Percentiles rank a stretch among this genome's conserved stretches.
These are phyloP conservation scores for Curvularia spicifera DNA, from an alignment of 2,329 filamentous ascomycete species.

Conservation along the genomic window DNA sequence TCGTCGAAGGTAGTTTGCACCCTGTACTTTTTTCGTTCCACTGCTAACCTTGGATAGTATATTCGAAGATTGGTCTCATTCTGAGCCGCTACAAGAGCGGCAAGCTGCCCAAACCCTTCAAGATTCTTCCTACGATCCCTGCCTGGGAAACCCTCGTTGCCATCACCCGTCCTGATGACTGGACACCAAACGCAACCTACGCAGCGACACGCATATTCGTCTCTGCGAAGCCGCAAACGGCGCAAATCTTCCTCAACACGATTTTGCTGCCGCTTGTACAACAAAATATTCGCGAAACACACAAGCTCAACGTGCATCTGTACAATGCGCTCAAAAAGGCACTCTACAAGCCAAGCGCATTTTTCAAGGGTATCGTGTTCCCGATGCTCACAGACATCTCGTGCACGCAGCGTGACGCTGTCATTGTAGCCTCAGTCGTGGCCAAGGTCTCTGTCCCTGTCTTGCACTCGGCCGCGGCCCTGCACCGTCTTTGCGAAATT, in stretches of 20 bases:
- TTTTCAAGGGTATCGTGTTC: slow-evolving; percentile 96
- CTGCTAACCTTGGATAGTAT: slow-evolving; percentile 61
- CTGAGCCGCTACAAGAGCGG: slow-evolving; percentile 93
- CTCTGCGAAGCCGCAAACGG: slow-evolving; percentile 77
- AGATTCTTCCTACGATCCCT: slow-evolving; percentile 89
- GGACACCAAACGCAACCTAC: slow-evolving; percentile 82
- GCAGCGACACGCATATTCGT: slow-evolving; percentile 93
- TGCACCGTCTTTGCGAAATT: slow-evolving; percentile 93
- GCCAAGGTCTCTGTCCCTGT: slow-evolving; percentile 86
- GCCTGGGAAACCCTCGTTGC: slow-evolving; percentile 89
- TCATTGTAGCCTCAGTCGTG: slow-evolving; percentile 87
- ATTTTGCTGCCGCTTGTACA: slow-evolving; percentile 90
- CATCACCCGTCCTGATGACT: slow-evolving; percentile 79
- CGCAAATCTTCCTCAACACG: slow-evolving; percentile 84
- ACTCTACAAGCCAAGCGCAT: slow-evolving; percentile 91
- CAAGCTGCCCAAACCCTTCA: slow-evolving; percentile 97
- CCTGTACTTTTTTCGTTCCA: neutral
- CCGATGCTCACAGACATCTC: slow-evolving; percentile 83
- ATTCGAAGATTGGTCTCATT: slow-evolving; percentile 88
- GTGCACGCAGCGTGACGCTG: slow-evolving; percentile 91
- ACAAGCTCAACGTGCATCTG: slow-evolving; percentile 93
- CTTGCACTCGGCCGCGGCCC: slow-evolving; percentile 86
- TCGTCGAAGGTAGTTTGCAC: slow-evolving; percentile 67
- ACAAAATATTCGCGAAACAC: slow-evolving; percentile 90
- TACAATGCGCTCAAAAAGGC: slow-evolving; percentile 94